Evolutionary conservation across 139 green algal genomes (phyloP), one percentile per base, ranked within the genome.

Genomic region (Auxenochlorella protothecoides): DNA sequence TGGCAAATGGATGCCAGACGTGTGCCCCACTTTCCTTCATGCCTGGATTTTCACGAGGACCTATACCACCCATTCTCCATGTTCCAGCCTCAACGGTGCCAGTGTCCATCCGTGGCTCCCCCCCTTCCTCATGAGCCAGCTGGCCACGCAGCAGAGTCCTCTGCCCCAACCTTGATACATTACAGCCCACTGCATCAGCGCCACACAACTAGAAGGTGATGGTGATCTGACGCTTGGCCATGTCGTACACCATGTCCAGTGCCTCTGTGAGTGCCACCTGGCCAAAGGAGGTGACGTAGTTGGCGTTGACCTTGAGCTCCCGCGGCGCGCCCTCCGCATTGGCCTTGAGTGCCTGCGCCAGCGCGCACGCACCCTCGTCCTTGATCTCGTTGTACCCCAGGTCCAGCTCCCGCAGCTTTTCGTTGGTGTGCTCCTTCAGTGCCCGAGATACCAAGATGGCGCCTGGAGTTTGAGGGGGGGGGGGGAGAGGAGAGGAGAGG

Each of bases 311-410:
- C 67, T 90, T 92, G 61, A 98, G 73, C 53, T 92, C 88, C n/a
- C 73, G 79, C 3, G 92, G 85, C 4, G 92, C 89, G 64, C 78
- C 82, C 54, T 89, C 81, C 2, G 89, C 80, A 74, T 98, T 98
- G 59, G 84, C 84, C 76, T 98, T 98, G 62, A 98, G 76, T 8
- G 89, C 84, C 79, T 86, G 74, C 14, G 94, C 94, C 3, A 98
- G 70, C 8, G 93, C 88, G 76, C 89, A 98, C 14, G 93, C 94
- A 7, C 94, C 94, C 59, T 98, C 92, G 79, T 98, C 94, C 80
- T 96, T 96, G 79, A 99, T 97, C 78, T 98, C 93, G 70, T 99
- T 99, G 84, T 98, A 98, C 0, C 93, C 94, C 65, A 99, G 83
- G 79, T 99, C 94, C 63, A 99, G 81, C 70, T 95, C 90, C 11